Base-by-base conservation (phyloP, 2,329 filamentous ascomycete genomes). In the Scedosporium dehoogii region DNA sequence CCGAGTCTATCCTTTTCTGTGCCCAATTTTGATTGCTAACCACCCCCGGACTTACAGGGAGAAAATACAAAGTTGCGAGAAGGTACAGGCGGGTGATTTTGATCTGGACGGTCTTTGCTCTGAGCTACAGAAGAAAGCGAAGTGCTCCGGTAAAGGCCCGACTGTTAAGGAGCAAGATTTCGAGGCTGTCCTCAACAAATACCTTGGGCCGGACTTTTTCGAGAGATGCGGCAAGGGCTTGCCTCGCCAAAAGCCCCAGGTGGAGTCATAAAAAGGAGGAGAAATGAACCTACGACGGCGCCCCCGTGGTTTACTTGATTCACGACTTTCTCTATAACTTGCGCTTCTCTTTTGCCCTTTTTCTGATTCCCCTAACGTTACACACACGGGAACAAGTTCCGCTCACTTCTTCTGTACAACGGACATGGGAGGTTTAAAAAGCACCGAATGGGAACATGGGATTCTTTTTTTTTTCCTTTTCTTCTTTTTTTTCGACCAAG, bases 31-130 rank as follows among this genome's bases (percentile, higher is more conserved):
- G 67, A 69, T 80, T 84, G 72, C 87, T 73, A 66, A 25, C 12
- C 33, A 38, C 9, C 33, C 10, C 10, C 33, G 33, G 5, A 38
- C 7, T 51, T 51, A 63, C 71, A 97, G 93, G 94, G 92, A 96
- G 74, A 91, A 91, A 76, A 76, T 97, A 23, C 91, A 96, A 77
- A 85, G 83, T 42, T 96, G 92, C 73, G 87, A 91, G 64, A 92
- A 89, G 72, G 94, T 96, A 68, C 89, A 92, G 71, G 90, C 85
- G 63, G 92, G 92, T 68, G 92, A 96, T 68, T 91, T 97, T 67
- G 94, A 99, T 68, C 88, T 99, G 58, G 94, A 99, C 71, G 87
- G 88, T 41, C 83, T 99, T 25, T 99, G 94, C 77, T 89, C 89
- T 4, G 92, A 99, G 72, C 84, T 99, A 14, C 90, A 93, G 66